Evolutionary conservation across 2,329 filamentous ascomycete species (phyloP).

Genomic region (Fusarium sp.): DNA sequence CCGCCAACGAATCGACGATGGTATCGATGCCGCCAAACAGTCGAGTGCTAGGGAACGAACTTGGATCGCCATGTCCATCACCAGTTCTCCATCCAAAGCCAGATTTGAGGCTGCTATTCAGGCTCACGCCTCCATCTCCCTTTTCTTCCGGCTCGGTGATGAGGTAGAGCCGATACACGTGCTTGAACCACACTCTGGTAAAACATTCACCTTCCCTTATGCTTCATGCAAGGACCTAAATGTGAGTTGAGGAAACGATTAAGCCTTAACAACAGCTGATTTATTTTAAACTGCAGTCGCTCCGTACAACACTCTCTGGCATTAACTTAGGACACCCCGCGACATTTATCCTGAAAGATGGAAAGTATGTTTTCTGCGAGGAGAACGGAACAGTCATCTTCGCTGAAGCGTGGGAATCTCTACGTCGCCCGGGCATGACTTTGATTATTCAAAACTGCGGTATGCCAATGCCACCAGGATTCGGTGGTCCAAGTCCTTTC

Average conservation of each 20-base stretch:
- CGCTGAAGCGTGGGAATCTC: fast-evolving
- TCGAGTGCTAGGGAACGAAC: neutral
- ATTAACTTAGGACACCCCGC: fast-evolving
- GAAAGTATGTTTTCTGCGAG: neutral
- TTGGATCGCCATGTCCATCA: neutral
- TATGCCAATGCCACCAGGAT: neutral
- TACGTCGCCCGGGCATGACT: neutral
- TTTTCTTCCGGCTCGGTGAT: neutral
- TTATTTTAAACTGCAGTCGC: fast-evolving
- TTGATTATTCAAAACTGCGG: fast-evolving
- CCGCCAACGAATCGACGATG: neutral
- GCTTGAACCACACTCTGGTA: fast-evolving
- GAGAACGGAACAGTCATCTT: neutral
- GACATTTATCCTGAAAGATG: fast-evolving
- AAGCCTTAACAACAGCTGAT: neutral
- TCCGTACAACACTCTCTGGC: neutral
- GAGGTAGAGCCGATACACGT: fast-evolving
- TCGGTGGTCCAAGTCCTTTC: neutral
- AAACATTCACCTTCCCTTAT: neutral
- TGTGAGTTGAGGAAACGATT: neutral
- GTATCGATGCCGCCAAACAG: fast-evolving
- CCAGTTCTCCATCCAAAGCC: fast-evolving
- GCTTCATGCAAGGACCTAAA: neutral
- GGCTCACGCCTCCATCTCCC: neutral
- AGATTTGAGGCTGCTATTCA: neutral